These are phyloP conservation scores for Miscanthus lutarioriparius DNA, from an alignment of 176 grass and related monocot genomes.

Conservation along the genomic window DNA sequence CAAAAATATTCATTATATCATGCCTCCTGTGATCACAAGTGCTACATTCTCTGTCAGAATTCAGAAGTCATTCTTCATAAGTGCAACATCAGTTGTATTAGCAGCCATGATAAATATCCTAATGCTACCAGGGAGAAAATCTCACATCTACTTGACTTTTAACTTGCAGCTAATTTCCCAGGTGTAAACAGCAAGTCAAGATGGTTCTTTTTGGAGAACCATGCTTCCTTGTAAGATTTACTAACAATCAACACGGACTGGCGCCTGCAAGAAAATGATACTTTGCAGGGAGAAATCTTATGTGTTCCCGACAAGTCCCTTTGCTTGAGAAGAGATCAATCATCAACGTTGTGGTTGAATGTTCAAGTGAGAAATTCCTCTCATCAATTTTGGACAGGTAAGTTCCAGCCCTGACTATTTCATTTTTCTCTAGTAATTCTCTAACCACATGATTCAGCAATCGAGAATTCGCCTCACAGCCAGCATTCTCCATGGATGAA, in stretches of 20 bases:
- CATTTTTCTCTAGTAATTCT: not conserved
- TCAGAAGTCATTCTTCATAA: not conserved
- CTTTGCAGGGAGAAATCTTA: conserved; percentile 1
- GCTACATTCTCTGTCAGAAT: not conserved
- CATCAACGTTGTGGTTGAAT: not conserved
- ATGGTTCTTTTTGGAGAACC: not conserved
- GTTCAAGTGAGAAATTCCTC: not conserved
- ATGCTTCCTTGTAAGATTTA: not conserved
- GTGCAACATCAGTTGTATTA: not conserved
- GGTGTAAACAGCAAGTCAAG: not conserved
- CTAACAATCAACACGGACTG: not conserved
- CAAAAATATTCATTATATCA: not conserved
- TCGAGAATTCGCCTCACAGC: not conserved
- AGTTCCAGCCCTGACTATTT: not conserved
- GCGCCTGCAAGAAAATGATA: not conserved
- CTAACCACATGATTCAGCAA: not conserved
- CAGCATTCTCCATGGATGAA: conserved; percentile 4
- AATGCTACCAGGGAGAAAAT: not conserved
- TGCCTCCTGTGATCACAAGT: not conserved
- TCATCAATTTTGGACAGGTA: conserved; percentile 10
- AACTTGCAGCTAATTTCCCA: not conserved
- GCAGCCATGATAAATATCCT: not conserved
- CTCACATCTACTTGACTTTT: not conserved
- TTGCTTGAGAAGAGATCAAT: not conserved
- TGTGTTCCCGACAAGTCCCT: not conserved